phyloP scores from a whole-genome alignment of 2,329 filamentous ascomycete genomes.

The Pseudocercospora fuligena region DNA sequence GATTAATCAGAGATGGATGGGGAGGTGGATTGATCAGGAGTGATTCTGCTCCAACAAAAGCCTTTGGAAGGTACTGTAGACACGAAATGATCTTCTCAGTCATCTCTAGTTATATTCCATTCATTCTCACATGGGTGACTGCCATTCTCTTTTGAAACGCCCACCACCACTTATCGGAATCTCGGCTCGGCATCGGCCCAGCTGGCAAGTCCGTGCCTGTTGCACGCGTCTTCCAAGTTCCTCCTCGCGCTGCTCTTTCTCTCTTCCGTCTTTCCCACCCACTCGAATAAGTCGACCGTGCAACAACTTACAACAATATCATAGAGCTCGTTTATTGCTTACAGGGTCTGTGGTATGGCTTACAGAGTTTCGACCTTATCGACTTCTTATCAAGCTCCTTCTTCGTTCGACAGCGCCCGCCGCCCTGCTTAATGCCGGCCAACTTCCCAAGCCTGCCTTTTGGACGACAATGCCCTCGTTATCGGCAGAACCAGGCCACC shows the following conservation, averaged over 20 bases:
- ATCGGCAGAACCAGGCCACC: slow-evolving; percentile 6
- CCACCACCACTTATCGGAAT: neutral
- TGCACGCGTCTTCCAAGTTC: too few relatives aligned
- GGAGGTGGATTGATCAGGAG: slow-evolving; percentile 59
- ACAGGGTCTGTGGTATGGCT: too few relatives aligned
- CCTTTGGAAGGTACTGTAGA: too few relatives aligned
- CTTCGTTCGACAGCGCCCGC: neutral
- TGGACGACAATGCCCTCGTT: neutral
- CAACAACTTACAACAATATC: neutral
- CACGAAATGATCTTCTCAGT: too few relatives aligned
- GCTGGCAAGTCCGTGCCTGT: too few relatives aligned
- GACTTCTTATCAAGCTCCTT: neutral
- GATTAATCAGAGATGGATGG: slow-evolving; percentile 68
- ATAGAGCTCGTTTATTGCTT: neutral
- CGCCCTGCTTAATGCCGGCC: neutral
- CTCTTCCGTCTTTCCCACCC: too few relatives aligned
- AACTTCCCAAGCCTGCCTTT: neutral
- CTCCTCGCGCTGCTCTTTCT: too few relatives aligned
- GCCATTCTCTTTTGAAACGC: too few relatives aligned
- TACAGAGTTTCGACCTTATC: neutral
- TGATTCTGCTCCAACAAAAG: neutral
- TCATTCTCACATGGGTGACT: too few relatives aligned
- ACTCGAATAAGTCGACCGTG: neutral
- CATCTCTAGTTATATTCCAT: too few relatives aligned
- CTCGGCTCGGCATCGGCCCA: neutral